Evolutionary conservation across 164 flowering plant species (phyloP).

Genomic region (Euptelea pleiosperma): DNA sequence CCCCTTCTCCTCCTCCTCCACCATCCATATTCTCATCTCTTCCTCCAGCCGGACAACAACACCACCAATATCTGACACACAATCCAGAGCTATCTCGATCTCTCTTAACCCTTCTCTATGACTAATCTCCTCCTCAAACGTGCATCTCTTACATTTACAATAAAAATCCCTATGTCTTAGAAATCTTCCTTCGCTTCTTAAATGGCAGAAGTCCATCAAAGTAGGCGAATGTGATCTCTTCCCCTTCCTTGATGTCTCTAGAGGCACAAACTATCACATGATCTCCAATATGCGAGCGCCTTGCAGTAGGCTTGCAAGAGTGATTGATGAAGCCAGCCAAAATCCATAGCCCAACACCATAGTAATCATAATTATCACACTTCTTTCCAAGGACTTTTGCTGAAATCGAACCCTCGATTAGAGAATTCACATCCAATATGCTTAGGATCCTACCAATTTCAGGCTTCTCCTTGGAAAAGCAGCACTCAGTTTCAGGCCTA

Average conservation of each 20-base stretch:
- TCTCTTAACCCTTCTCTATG: conserved; percentile 47
- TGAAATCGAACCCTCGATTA: conserved; percentile 58
- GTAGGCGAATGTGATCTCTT: conserved; percentile 81
- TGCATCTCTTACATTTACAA: conserved; percentile 75
- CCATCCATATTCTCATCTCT: conserved; percentile 54
- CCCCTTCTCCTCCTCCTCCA: conserved; percentile 67
- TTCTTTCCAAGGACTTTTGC: conserved; percentile 65
- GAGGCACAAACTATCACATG: conserved; percentile 61
- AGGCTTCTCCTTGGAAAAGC: conserved; percentile 15
- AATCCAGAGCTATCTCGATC: conserved; percentile 47
- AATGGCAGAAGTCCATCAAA: conserved; percentile 58
- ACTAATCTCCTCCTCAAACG: conserved; percentile 47
- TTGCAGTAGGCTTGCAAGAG: conserved; percentile 72
- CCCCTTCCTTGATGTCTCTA: conserved; percentile 74
- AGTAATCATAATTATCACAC: conserved; percentile 45
- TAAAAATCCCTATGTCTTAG: conserved; percentile 70
- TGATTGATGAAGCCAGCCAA: conserved; percentile 82
- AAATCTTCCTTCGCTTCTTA: conserved; percentile 45
- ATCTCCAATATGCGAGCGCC: conserved; percentile 76
- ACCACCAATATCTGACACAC: conserved; percentile 48
- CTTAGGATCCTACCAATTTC: conserved; percentile 46
- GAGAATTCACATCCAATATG: conserved; percentile 78
- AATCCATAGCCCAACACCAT: conserved; percentile 84
- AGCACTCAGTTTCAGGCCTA: conserved; percentile 45
- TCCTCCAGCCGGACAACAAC: conserved; percentile 58